Base-by-base conservation (phyloP, 169 alveolate genomes). In the Miamiensis avidus region DNA sequence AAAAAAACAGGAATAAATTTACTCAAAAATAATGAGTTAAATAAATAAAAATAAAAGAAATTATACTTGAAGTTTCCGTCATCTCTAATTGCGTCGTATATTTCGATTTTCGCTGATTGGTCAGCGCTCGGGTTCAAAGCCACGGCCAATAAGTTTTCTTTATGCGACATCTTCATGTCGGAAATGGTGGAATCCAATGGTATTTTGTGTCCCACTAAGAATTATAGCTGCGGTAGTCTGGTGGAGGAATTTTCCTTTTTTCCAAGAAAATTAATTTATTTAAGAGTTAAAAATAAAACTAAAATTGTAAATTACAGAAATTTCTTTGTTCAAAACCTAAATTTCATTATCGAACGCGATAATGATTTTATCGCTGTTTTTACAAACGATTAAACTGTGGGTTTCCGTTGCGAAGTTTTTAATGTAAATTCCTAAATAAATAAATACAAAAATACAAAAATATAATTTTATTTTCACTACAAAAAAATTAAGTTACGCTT, bases 81-180 rank as follows among this genome's bases (percentile, higher is more conserved):
- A 29, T 95, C 96, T 81, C 93, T 92, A 27, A 86, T 94, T 34
- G 90, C 90, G 83, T 95, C 95, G 83, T 93, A 95, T 15, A 95
- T 89, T 30, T 92, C 91, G 32, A 94, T 92, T 77, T 92, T 93
- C 31, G 96, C 88, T 34, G 74, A 74, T n/a, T 83, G 87, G 1
- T 91, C 92, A 29, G 92, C 84, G 26, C 95, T 93, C 49, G 89
- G 85, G 0, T 94, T 82, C 0, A 95, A 82, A 0, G 96, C 96
- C 0, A 95, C 93, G 11, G 96, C 96, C 26, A 95, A 87, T 29
- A 92, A 79, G 78, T 89, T 92, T 74, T 95, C 97, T 85, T 91
- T 89, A 31, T 89, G 82, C 32, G 93, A 91, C n/a, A 95, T 88
- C 82, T 95, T 95, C 83, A 94, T 91, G 87, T 93, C 97, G 29